These are phyloP conservation scores for Polytrichum formosum DNA, from an alignment of 225 moss, liverwort and hornwort species.

Conservation along the genomic window DNA sequence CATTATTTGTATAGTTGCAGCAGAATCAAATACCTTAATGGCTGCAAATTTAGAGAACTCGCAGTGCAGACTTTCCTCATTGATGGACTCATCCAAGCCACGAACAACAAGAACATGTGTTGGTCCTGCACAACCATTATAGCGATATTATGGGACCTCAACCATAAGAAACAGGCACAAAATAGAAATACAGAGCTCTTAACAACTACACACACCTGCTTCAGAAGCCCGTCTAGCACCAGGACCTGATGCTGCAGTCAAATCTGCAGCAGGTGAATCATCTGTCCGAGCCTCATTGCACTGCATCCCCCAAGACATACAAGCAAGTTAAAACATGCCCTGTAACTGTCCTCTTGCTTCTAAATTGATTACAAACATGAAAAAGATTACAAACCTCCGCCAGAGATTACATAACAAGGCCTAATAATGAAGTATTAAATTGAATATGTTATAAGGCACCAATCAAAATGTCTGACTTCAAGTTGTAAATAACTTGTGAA, in stretches of 20 bases:
- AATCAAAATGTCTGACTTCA: no score
- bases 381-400: no score
- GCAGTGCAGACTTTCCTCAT: slow-evolving; percentile 89
- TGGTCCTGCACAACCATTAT: slow-evolving; percentile 66
- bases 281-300: slow-evolving; percentile 96
- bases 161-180: background rate
- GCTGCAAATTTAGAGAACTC: slow-evolving; percentile 98
- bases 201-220: slow-evolving; percentile 45
- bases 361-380: no score
- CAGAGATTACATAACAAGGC: no score
- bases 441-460: no score
- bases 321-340: no score
- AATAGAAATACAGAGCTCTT: background rate
- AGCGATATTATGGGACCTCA: no score
- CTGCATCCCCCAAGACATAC: slow-evolving; percentile 20
- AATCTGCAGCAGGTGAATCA: slow-evolving; percentile 92
- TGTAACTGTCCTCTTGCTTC: no score
- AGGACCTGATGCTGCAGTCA: slow-evolving; percentile 65
- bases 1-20: background rate
- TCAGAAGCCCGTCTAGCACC: slow-evolving; percentile 75
- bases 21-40: slow-evolving; percentile 63
- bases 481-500: background rate
- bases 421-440: no score
- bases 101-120: slow-evolving; percentile 98
- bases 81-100: slow-evolving; percentile 87